Base-by-base conservation (phyloP, 129 eudicot species). In the Smallanthus sonchifolius region DNA sequence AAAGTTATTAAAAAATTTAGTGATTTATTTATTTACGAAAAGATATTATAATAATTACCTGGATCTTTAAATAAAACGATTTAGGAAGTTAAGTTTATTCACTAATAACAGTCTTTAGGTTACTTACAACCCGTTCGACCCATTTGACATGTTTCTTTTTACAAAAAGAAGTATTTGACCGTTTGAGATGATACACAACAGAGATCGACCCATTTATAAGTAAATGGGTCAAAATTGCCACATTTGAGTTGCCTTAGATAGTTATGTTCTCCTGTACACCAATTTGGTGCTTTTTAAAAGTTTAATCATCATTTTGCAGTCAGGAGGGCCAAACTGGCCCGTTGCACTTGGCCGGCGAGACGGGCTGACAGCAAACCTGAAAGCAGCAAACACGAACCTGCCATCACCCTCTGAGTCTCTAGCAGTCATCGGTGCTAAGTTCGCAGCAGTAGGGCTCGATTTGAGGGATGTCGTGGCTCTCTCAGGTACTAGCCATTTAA, bases 241-340 rank as follows among this genome's bases (percentile, higher is more conserved):
- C 24, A 4, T 14, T 36, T 6, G 4, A 60, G 38, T 8, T 20
- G 13, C 7, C 34, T 17, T 24, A 42, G 6, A 9, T 20, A 10
- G 6, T 66, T 19, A 8, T 60, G 19, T 13, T 62, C 17, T 36
- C 24, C 9, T 55, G 38, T 16, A 52, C 14, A 10, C 11, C 64
- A 70, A 6, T n/a, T 65, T 20, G 17, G 36, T 35, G 52, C 38
- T 13, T 10, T 77, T 40, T 43, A 7, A 38, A 54, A 16, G 10
- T 24, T 69, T 52, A n/a, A 43, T 54, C 47, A 45, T 34, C 16
- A 24, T 19, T 82, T 13, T 79, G 17, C 16, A 94, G 97, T 77
- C 93, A 39, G 99, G 99, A 14, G 97, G 99, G 54, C 97, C 94
- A 28, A 69, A 69, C 52, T 94, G 93, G 93, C 82, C 72, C 14